A percentile compares a stretch with the other conserved stretches of the same genome.
These are phyloP conservation scores for Chloris gayana DNA, from an alignment of 176 grass and related monocot species.

Conservation along the genomic window DNA sequence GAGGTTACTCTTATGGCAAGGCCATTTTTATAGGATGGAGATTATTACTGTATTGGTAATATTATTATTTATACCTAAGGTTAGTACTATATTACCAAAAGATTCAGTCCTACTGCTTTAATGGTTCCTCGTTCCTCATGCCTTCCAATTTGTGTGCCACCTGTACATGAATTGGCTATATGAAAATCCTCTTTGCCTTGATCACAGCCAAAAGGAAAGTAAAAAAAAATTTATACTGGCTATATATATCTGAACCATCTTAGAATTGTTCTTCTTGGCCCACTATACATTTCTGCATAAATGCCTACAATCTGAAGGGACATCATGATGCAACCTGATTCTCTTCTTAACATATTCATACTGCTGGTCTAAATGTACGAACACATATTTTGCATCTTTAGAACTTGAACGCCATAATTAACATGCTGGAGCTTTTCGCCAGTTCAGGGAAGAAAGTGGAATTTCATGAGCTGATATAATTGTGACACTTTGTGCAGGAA, in stretches of 20 bases:
- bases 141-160: too few relatives aligned
- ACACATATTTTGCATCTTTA: background rate
- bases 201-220: background rate
- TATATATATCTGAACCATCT: background rate
- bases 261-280: background rate
- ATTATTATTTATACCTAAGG: background rate
- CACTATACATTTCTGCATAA: background rate
- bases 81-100: background rate
- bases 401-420: background rate
- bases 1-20: too few relatives aligned
- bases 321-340: background rate
- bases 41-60: background rate
- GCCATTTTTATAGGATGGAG: background rate
- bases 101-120: background rate
- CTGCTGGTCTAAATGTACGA: background rate
- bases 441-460: slow-evolving; percentile 4
- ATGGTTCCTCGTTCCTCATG: too few relatives aligned
- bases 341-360: slow-evolving; percentile 19
- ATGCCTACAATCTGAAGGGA: too few relatives aligned
- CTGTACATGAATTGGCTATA: background rate
- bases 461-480: background rate
- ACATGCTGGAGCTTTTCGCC: background rate
- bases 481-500: background rate
- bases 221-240: background rate
- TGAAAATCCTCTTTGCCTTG: background rate